These are phyloP conservation scores for Gymnopus androsaceus DNA, from an alignment of 1,284 basidiomycete genomes.

Conservation along the genomic window DNA sequence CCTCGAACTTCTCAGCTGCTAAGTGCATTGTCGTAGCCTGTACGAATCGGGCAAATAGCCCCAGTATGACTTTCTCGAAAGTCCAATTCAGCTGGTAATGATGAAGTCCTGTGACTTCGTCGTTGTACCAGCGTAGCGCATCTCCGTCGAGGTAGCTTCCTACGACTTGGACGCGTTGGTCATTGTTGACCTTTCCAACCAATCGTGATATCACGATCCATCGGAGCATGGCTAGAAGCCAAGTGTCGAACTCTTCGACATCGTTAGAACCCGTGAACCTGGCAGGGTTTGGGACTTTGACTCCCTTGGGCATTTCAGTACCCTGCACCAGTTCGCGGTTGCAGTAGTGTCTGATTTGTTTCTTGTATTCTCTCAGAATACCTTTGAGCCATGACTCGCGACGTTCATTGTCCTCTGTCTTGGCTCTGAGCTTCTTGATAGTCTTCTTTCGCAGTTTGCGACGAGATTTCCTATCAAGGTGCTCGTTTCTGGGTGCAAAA, in stretches of 20 bases:
- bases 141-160: conserved; percentile 14
- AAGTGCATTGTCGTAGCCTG: conserved; percentile 21
- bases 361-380: neutral
- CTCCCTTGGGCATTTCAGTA: neutral
- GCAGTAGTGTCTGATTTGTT: neutral
- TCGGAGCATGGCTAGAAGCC: neutral
- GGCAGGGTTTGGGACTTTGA: neutral
- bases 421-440: neutral
- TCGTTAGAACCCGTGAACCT: neutral
- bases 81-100: conserved; percentile 13
- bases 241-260: neutral
- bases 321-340: neutral
- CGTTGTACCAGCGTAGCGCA: conserved; percentile 17
- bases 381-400: neutral
- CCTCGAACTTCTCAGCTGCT: conserved; percentile 15
- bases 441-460: neutral
- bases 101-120: conserved; percentile 14
- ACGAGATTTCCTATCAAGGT: no score
- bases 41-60: conserved; percentile 23
- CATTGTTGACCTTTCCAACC: neutral
- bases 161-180: neutral
- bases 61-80: conserved; percentile 19
- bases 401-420: neutral
- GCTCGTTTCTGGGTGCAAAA: no score
- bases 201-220: neutral